phyloP scores from a whole-genome alignment of 495 filamentous ascomycete species.

The Annulohypoxylon bovei region DNA sequence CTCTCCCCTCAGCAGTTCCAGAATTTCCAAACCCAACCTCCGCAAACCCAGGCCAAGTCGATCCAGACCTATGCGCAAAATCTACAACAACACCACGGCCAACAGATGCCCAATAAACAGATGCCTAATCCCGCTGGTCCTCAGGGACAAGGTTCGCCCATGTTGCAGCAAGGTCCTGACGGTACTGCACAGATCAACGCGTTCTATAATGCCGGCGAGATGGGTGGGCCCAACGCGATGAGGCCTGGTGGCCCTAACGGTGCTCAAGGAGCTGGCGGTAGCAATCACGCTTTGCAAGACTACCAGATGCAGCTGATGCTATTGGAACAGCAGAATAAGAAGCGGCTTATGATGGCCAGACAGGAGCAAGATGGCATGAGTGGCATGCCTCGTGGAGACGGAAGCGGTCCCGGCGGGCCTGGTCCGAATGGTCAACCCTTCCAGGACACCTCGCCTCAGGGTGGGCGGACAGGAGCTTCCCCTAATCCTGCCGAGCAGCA shows the following conservation, averaged over 20 bases:
- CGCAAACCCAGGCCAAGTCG: slow-evolving; percentile 75
- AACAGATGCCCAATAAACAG: slow-evolving; percentile 77
- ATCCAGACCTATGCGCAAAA: slow-evolving; percentile 87
- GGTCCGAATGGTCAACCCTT: slow-evolving; percentile 63
- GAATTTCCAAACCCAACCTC: slow-evolving; percentile 70
- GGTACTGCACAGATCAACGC: slow-evolving; percentile 68
- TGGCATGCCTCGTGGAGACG: slow-evolving; percentile 61
- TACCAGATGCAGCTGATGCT: slow-evolving; percentile 99
- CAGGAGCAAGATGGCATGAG: slow-evolving; percentile 90
- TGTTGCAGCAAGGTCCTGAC: slow-evolving; percentile 79
- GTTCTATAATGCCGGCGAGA: slow-evolving; percentile 69
- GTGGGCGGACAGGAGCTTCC: slow-evolving; percentile 81
- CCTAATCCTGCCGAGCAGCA: slow-evolving; percentile 89
- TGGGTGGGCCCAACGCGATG: slow-evolving; percentile 63
- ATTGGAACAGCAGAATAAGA: slow-evolving; percentile 98
- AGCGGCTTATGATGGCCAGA: slow-evolving; percentile 93
- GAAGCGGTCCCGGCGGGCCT: slow-evolving; percentile 62
- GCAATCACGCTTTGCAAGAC: slow-evolving; percentile 95
- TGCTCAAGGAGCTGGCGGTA: slow-evolving; percentile 64
- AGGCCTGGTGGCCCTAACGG: slow-evolving; percentile 64
- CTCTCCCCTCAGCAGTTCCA: slow-evolving; percentile 82
- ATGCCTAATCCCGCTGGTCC: slow-evolving; percentile 63
- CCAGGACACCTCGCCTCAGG: slow-evolving; percentile 83
- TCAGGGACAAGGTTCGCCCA: slow-evolving; percentile 76
- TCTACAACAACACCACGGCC: slow-evolving; percentile 80